Conservation (phyloP, 768 basidiomycete species). For the Aureoboletus auriporus region DNA sequence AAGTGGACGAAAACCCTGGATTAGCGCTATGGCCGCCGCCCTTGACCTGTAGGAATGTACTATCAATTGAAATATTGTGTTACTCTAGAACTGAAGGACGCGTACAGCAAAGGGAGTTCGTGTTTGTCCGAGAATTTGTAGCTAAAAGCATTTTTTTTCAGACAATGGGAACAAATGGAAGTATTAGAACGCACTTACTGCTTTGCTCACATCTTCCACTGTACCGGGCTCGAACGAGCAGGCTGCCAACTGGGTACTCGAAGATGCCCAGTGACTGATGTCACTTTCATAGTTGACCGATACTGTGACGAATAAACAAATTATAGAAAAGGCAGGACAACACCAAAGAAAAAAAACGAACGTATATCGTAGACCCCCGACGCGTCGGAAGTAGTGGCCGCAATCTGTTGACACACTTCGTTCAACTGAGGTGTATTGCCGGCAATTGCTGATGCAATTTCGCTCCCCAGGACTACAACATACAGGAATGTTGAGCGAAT, state of each 20-base stretch:
- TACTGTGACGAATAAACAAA: constrained; percentile 2
- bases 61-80: too few species aligned
- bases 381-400: constrained; percentile 28
- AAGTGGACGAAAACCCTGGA: constrained; percentile 53
- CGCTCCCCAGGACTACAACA: too few species aligned
- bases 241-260: constrained; percentile 41
- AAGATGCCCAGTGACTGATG: constrained; percentile 48
- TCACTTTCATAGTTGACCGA: constrained; percentile 36
- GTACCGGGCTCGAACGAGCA: constrained; percentile 61
- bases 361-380: constrained; percentile 42
- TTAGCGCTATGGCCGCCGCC: constrained; percentile 57
- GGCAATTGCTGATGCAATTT: too few species aligned
- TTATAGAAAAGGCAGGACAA: not conserved
- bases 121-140: constrained; percentile 38
- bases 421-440: too few species aligned
- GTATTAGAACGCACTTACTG: constrained; percentile 30
- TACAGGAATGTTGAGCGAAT: too few species aligned
- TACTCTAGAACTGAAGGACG: not conserved
- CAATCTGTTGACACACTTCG: not conserved
- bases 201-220: constrained; percentile 44
- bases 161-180: not conserved
- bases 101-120: constrained; percentile 28
- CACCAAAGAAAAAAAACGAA: not conserved
- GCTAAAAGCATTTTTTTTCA: not conserved
- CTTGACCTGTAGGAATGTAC: constrained; percentile 41